Evolutionary conservation across 163 green algal species (phyloP), one percentile per base, ranked within the genome.

Genomic region (Scenedesmus sp.): DNA sequence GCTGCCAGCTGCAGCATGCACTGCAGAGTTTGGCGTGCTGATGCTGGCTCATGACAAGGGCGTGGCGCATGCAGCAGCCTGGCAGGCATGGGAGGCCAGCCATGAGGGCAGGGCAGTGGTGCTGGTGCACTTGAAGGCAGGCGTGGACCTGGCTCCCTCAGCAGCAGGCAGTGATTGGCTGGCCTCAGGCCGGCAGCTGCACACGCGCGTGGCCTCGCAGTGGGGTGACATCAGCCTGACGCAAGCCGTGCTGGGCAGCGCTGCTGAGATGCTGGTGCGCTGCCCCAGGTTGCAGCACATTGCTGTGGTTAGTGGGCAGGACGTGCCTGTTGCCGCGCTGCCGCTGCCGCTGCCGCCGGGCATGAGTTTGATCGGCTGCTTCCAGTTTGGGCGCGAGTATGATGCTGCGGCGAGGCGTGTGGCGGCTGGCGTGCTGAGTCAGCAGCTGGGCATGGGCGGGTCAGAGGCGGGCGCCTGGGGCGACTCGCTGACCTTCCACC

Each of bases 161-260:
- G 10, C 83, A 18, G 54, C 84, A 20, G 90, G 90, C 4, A 54
- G 0, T 20, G 85, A 77, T 1, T 84, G 60, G 85, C 7, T 91
- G 18, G 64, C 66, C 10, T 16, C 23, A 3, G 46, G 10, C 15
- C 62, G 85, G 76, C 62, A 66, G 76, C 76, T 93, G 46, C 26
- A 64, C 52, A 85, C 46, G 15, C 46, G 85, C 2, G 76, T 91
- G 20, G 62, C 54, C 4, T 66, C 66, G 2, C 34, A 82, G n/a
- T 93, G 90, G 90, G 90, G 90, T 8, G 56, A 81, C 54, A n/a
- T 93, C 26, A 90, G 83, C 60, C 57, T 93, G 12, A 93, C 84
- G 15, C 23, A 26, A 46, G 90, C 85, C 4, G 20, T 86, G 4
- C 54, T 93, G 23, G 67, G 52, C 7, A 46, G 46, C n/a, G 34